Base-by-base conservation (phyloP, 441 rosid genomes). In the Gossypium schwendimanii region DNA sequence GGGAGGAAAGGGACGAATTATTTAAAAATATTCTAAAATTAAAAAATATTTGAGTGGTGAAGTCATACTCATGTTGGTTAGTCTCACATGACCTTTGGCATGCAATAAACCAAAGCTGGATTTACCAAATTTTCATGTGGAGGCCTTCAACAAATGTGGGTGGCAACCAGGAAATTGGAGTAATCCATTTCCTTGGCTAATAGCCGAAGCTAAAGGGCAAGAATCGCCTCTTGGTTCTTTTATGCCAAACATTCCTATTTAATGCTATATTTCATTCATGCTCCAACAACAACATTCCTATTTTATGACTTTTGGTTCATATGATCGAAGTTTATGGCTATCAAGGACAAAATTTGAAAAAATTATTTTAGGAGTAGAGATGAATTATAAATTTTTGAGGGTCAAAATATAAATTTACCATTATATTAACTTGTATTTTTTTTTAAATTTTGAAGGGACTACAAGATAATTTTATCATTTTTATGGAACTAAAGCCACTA, bases 21-120 rank as follows among this genome's bases (percentile, higher is more conserved):
- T 39, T 57, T 10, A 57, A 57, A 21, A 14, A 62, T 31, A 31
- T 28, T 31, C 5, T 6, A 20, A 31, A 69, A 21, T 62, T 12
- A 60, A 47, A 1, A 14, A 17, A 23, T 10, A 11, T 45, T 12
- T 14, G 10, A 17, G 33, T 45, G 70, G 20, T 23, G 36, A 47
- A 58, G 67, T 69, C 82, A 69, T 54, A 9, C 55, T 50, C 55
- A 6, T 63, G 76, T 71, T 78, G 62, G 77, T 54, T 24, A 65
- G 36, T 82, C 78, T 84, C 80, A 82, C 82, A 49, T 76, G 80
- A 80, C 58, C 57, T 14, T 26, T 14, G 3, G 8, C 8, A 39
- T 49, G 65, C 52, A 65, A 71, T 62, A 36, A 36, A 9, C 47
- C 58, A 64, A 28, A 23, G 41, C n/a, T 70, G 50, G 76, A 55